These are phyloP conservation scores for Lactarius hatsudake DNA, from an alignment of 768 basidiomycete species.

Conservation along the genomic window DNA sequence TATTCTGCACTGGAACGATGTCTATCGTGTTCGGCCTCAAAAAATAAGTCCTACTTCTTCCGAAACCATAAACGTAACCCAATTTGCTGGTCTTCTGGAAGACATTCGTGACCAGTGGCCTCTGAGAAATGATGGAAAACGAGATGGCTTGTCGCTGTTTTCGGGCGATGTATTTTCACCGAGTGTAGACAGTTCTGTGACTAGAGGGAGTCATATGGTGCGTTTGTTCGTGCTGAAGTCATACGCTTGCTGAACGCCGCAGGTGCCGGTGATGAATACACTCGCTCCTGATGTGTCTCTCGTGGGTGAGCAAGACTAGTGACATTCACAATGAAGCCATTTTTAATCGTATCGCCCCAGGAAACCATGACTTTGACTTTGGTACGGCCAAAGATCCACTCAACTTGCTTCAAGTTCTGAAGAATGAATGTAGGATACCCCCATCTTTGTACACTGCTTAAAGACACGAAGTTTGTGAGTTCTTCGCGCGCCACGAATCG, in stretches of 20 bases:
- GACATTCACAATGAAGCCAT: constrained; percentile 2
- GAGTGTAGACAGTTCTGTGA: constrained; percentile 82
- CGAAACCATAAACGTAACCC: constrained; percentile 81
- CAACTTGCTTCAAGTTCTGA: not conserved
- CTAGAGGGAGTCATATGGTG: constrained; percentile 90
- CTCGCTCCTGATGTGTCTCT: constrained; percentile 77
- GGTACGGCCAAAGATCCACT: constrained; percentile 40
- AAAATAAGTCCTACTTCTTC: constrained; percentile 50
- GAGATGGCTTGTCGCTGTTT: constrained; percentile 78
- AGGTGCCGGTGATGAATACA: constrained; percentile 86
- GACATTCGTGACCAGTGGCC: constrained; percentile 60
- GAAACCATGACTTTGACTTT: constrained; percentile 93
- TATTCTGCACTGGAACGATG: constrained; percentile 77
- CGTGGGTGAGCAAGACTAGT: constrained; percentile 52
- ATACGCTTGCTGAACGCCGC: constrained; percentile 1
- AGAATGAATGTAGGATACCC: constrained; percentile 49
- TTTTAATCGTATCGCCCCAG: constrained; percentile 37
- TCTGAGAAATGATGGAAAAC: constrained; percentile 43
- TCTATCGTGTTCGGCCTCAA: constrained; percentile 78
- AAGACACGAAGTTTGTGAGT: constrained; percentile 73
- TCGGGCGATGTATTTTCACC: constrained; percentile 90
- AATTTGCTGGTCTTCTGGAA: constrained; percentile 74
- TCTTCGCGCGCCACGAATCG: not conserved
- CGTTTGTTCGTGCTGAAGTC: constrained; percentile 19
- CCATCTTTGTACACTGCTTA: constrained; percentile 62